Evolutionary conservation across 1,284 basidiomycete species (phyloP).

Genomic region (Puccinia novopanici): DNA sequence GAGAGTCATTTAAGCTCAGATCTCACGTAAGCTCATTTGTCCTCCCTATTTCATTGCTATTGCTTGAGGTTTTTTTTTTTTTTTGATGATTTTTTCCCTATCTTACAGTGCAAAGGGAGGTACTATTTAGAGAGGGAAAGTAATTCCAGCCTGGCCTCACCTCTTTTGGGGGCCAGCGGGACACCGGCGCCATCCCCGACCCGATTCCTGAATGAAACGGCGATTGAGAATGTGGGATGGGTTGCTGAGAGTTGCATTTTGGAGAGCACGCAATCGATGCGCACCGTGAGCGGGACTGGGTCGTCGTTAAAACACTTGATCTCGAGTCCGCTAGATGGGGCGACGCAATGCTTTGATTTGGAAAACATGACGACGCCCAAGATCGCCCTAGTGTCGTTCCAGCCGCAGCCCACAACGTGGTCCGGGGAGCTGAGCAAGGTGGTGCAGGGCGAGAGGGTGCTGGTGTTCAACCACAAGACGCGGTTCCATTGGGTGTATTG

Average conservation of each 20-base stretch:
- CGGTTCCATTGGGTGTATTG: slow-evolving; percentile 48
- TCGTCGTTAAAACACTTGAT: slow-evolving; percentile 31
- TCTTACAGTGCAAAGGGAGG: slow-evolving; percentile 29
- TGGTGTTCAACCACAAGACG: slow-evolving; percentile 39
- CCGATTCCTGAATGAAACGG: background rate
- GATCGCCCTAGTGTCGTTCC: slow-evolving; percentile 28
- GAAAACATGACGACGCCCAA: slow-evolving; percentile 13
- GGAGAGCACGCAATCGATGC: slow-evolving; percentile 38
- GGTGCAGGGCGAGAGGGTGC: slow-evolving; percentile 28
- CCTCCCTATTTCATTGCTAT: background rate
- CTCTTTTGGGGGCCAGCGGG: slow-evolving; percentile 8
- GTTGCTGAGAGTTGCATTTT: slow-evolving; percentile 40
- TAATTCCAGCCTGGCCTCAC: slow-evolving; percentile 33
- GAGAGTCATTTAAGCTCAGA: slow-evolving; percentile 37
- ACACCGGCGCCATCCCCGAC: slow-evolving; percentile 24
- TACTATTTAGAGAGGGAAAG: slow-evolving; percentile 43
- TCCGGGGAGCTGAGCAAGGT: slow-evolving; percentile 41
- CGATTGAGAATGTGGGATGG: slow-evolving; percentile 39
- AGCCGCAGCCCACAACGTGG: slow-evolving; percentile 36
- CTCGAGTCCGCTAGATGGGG: slow-evolving; percentile 33
- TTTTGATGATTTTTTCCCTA: background rate
- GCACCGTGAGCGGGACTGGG: slow-evolving; percentile 5
- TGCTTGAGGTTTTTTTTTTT: background rate
- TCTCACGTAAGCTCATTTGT: slow-evolving; percentile 3
- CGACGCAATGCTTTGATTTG: slow-evolving; percentile 20